Percentiles rank a stretch among this genome's conserved stretches.
phyloP scores from a whole-genome alignment of 1,284 basidiomycete genomes.

The Mycena sp. region DNA sequence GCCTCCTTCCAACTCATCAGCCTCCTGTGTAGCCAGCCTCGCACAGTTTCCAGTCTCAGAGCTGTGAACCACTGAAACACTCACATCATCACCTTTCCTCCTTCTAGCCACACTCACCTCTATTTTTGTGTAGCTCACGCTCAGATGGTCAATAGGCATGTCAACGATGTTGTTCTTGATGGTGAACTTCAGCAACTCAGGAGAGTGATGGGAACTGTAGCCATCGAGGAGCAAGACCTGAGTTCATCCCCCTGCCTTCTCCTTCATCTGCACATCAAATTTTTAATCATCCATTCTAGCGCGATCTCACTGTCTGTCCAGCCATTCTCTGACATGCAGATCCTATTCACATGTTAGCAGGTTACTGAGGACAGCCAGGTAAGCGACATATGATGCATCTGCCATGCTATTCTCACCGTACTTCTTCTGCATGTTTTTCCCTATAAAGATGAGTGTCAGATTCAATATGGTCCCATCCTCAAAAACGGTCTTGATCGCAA shows the following conservation, averaged over 20 bases:
- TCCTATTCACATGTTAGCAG: constrained; percentile 23
- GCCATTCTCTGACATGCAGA: constrained; percentile 36
- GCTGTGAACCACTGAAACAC: no score
- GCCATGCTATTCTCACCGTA: neutral
- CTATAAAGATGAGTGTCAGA: neutral
- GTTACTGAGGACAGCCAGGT: neutral
- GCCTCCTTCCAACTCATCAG: no score
- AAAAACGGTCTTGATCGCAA: neutral
- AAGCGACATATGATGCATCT: neutral
- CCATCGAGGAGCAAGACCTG: constrained; percentile 38
- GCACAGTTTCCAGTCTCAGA: no score
- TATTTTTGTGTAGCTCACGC: no score
- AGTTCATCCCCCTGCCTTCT: constrained; percentile 38
- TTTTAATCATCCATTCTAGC: no score
- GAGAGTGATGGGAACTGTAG: constrained; percentile 41
- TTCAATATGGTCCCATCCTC: neutral
- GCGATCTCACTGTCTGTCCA: constrained; percentile 37
- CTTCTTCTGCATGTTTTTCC: no score
- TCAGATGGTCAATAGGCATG: no score
- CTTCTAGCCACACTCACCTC: no score
- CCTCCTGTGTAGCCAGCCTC: no score
- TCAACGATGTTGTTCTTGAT: constrained; percentile 34
- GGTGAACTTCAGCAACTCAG: constrained; percentile 35
- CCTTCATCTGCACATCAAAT: constrained; percentile 33
- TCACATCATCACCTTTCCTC: no score